Percentiles rank a stretch among this genome's conserved stretches.
These are phyloP conservation scores for Colletotrichum tofieldiae DNA, from an alignment of 2,329 filamentous ascomycete genomes.

Conservation along the genomic window DNA sequence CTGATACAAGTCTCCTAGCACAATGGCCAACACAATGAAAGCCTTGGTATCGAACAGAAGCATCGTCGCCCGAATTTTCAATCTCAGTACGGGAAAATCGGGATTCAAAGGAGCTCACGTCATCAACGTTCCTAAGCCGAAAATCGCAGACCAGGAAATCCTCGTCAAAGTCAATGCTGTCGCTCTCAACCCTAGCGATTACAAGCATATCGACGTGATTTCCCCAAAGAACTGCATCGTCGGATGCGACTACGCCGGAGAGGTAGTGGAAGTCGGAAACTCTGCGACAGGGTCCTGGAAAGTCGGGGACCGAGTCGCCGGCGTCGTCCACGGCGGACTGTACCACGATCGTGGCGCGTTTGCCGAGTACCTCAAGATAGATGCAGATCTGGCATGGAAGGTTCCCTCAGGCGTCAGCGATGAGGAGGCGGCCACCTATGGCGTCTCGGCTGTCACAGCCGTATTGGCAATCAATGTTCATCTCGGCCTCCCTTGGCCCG, in stretches of 20 bases:
- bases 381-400: slow-evolving; percentile 47
- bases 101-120: slow-evolving; percentile 13
- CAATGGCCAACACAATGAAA: slow-evolving; percentile 39
- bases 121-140: slow-evolving; percentile 18
- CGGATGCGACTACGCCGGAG: slow-evolving; percentile 52
- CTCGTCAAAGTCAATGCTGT: slow-evolving; percentile 51
- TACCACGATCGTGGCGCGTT: slow-evolving; percentile 48
- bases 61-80: slow-evolving; percentile 21
- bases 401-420: slow-evolving; percentile 46
- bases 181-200: slow-evolving; percentile 54
- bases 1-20: not conserved
- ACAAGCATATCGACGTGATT: slow-evolving; percentile 50
- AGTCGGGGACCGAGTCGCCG: slow-evolving; percentile 50
- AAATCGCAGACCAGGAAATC: slow-evolving; percentile 43
- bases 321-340: slow-evolving; percentile 47
- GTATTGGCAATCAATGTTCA: slow-evolving; percentile 47
- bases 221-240: slow-evolving; percentile 49
- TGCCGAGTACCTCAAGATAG: slow-evolving; percentile 47
- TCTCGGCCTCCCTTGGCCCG: slow-evolving; percentile 45
- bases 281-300: slow-evolving; percentile 12
- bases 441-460: slow-evolving; percentile 48
- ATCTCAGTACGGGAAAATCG: slow-evolving; percentile 46
- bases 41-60: slow-evolving; percentile 41
- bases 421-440: slow-evolving; percentile 50
- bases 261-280: slow-evolving; percentile 51